A percentile compares a stretch with the other conserved stretches of the same genome.
phyloP scores from a whole-genome alignment of 1,139 yeast species.

The Pichia sp. region DNA sequence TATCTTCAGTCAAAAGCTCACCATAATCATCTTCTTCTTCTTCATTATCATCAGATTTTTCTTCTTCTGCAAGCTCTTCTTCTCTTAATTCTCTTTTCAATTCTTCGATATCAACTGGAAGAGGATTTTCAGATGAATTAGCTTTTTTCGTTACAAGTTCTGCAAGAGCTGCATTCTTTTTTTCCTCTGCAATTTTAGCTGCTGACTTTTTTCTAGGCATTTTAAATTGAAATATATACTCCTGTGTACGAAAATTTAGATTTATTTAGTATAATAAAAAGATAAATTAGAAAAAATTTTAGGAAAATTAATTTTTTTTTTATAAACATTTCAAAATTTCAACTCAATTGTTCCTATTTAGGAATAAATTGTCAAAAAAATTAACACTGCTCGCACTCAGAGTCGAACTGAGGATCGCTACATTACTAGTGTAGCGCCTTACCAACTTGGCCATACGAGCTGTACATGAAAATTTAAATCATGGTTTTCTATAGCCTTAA shows the following conservation, averaged over 20 bases:
- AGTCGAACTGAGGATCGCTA: constrained; percentile 23
- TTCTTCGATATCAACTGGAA: constrained; percentile 24
- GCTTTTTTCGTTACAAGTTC: constrained; percentile 21
- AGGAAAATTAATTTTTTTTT: background rate
- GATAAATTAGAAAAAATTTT: background rate
- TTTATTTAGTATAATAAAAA: background rate
- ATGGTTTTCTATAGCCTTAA: no score
- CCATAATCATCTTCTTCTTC: constrained; percentile 95
- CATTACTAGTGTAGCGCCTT: constrained; percentile 23
- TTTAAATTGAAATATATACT: background rate
- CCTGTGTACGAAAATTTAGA: no score
- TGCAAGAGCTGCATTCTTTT: constrained; percentile 3
- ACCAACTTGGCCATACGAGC: constrained; percentile 23
- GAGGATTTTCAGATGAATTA: constrained; percentile 20
- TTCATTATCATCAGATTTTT: constrained; percentile 29
- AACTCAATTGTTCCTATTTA: no score
- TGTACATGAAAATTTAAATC: background rate
- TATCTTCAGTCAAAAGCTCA: constrained; percentile 77
- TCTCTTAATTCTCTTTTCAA: constrained; percentile 22
- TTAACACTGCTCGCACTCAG: constrained; percentile 18
- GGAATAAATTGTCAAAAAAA: background rate
- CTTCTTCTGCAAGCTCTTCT: constrained; percentile 27
- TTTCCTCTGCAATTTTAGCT: constrained; percentile 64
- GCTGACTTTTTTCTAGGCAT: constrained; percentile 95
- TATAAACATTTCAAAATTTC: background rate